These are phyloP conservation scores for Gliomastix tumulicola DNA, from an alignment of 2,329 filamentous ascomycete species.

Conservation along the genomic window DNA sequence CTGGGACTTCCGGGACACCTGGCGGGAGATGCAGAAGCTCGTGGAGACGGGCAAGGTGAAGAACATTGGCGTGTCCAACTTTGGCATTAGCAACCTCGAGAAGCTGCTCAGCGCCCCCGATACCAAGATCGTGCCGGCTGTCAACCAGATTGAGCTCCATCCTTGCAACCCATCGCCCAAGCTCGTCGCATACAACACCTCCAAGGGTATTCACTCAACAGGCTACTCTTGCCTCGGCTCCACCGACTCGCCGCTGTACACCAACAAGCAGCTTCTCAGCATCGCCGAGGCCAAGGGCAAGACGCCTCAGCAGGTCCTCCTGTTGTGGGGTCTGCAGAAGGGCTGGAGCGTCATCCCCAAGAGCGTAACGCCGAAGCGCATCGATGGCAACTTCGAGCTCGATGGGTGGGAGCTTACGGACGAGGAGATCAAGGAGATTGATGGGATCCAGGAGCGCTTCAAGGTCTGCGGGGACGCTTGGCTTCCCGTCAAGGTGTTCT, in stretches of 20 bases:
- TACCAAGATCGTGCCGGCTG: conserved; percentile 59
- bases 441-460: conserved; percentile 65
- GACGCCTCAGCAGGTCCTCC: conserved; percentile 67
- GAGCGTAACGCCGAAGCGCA: conserved; percentile 65
- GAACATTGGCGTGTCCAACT: conserved; percentile 85
- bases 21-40: conserved; percentile 65
- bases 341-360: conserved; percentile 84
- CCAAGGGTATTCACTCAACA: conserved; percentile 69
- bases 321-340: conserved; percentile 75
- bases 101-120: conserved; percentile 65
- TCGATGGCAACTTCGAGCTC: conserved; percentile 68
- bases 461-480: conserved; percentile 74
- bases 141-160: conserved; percentile 80
- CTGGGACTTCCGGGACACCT: conserved; percentile 80
- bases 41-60: conserved; percentile 61
- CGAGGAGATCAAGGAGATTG: conserved; percentile 65
- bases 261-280: conserved; percentile 54
- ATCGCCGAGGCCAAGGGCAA: conserved; percentile 61
- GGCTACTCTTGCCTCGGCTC: conserved; percentile 70
- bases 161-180: conserved; percentile 77
- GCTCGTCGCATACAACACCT: conserved; percentile 63
- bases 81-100: conserved; percentile 73
- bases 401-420: conserved; percentile 67
- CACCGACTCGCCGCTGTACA: conserved; percentile 62
- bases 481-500: conserved; percentile 74